Conservation (phyloP, 2,329 filamentous ascomycete species). For the Alternaria panax region DNA sequence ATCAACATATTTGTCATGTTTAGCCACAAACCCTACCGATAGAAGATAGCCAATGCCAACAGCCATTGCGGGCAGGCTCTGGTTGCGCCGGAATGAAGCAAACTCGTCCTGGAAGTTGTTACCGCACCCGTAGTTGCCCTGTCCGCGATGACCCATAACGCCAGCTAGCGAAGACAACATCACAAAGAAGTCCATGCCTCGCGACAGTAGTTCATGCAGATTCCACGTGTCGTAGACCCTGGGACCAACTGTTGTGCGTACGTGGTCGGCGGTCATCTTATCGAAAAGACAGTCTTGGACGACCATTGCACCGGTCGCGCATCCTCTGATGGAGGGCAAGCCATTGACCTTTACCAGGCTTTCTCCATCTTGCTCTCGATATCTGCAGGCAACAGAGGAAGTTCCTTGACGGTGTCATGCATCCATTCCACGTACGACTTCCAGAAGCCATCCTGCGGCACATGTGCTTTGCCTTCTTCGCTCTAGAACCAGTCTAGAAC, state of each 20-base stretch:
- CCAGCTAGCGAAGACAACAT: constrained; percentile 30
- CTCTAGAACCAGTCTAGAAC: constrained; percentile 10
- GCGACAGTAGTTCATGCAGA: constrained; percentile 26
- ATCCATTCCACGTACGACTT: constrained; percentile 14
- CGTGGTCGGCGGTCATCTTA: constrained; percentile 15
- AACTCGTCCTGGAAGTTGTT: constrained; percentile 32
- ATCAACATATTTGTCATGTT: constrained; percentile 15
- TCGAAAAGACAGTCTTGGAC: constrained; percentile 24
- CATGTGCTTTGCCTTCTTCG: constrained; percentile 9
- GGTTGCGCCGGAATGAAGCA: constrained; percentile 22
- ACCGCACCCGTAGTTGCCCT: constrained; percentile 34
- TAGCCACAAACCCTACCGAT: constrained; percentile 37
- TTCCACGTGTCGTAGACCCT: constrained; percentile 49
- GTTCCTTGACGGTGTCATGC: constrained; percentile 9
- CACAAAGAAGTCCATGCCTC: constrained; percentile 34
- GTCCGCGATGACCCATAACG: constrained; percentile 25
- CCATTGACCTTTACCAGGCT: constrained; percentile 7
- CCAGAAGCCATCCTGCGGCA: constrained; percentile 12
- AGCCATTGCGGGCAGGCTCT: constrained; percentile 48
- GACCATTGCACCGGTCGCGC: constrained; percentile 40
- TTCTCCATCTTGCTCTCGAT: constrained; percentile 10
- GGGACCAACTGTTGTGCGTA: constrained; percentile 13
- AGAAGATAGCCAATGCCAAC: constrained; percentile 26
- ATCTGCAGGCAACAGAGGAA: constrained; percentile 5
- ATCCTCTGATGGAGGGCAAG: constrained; percentile 36